A percentile compares a stretch with the other conserved stretches of the same genome.
Evolutionary conservation across 805 yeast genomes (phyloP).

Genomic region (Ogataea pini): DNA sequence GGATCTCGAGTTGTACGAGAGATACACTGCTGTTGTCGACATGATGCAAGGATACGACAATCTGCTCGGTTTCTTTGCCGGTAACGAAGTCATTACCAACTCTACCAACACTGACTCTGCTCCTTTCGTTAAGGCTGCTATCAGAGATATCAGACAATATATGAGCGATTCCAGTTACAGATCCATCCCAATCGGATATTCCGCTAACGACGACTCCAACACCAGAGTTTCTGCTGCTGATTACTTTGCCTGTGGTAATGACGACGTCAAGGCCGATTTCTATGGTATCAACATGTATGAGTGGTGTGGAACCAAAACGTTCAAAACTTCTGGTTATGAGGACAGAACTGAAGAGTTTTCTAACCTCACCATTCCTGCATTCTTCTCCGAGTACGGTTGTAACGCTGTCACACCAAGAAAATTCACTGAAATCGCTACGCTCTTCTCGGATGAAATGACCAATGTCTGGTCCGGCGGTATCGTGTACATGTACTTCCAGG

Average conservation of each 20-base stretch:
- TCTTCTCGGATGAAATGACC: slow-evolving; percentile 70
- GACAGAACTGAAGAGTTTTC: slow-evolving; percentile 63
- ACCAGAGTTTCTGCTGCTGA: slow-evolving; percentile 71
- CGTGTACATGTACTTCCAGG: slow-evolving; percentile 83
- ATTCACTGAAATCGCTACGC: slow-evolving; percentile 69
- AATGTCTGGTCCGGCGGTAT: slow-evolving; percentile 90
- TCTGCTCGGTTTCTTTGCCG: slow-evolving; percentile 80
- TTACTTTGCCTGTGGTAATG: slow-evolving; percentile 74
- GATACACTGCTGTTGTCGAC: slow-evolving; percentile 73
- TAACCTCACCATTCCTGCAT: slow-evolving; percentile 68
- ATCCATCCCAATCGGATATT: slow-evolving; percentile 76
- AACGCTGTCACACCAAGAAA: slow-evolving; percentile 67
- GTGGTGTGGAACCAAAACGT: slow-evolving; percentile 76
- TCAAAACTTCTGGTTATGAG: slow-evolving; percentile 61
- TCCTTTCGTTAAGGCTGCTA: slow-evolving; percentile 80
- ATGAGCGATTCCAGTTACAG: slow-evolving; percentile 62
- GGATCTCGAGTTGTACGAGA: slow-evolving; percentile 59
- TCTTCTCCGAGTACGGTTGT: slow-evolving; percentile 86
- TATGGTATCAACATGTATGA: slow-evolving; percentile 89
- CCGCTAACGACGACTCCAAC: slow-evolving; percentile 71
- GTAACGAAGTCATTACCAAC: slow-evolving; percentile 80
- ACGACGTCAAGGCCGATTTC: slow-evolving; percentile 68
- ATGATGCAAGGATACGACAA: slow-evolving; percentile 68
- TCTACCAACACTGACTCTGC: slow-evolving; percentile 69
- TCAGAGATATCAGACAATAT: slow-evolving; percentile 74